Base-by-base conservation (phyloP, 495 filamentous ascomycete species). In the Bombardia bombarda region DNA sequence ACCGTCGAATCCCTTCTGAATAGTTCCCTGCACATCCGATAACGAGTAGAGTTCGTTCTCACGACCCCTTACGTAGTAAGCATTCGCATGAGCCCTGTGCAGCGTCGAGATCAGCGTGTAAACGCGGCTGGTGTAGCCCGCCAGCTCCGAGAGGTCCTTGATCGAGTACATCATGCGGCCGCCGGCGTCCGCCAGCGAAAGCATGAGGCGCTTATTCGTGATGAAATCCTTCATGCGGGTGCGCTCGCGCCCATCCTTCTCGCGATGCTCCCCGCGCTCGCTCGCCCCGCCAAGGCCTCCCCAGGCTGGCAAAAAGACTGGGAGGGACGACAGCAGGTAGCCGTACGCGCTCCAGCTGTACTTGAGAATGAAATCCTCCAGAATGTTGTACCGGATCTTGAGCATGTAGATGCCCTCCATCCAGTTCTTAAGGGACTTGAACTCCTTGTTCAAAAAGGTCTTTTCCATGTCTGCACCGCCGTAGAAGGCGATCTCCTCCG, bases 111-210 rank as follows among this genome's bases (percentile, higher is more conserved):
- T 92, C 20, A 99, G 76, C 24, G 85, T 89, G 68, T 95, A 99
- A 10, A 99, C 89, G 13, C 92, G 84, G 14, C 87, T 94, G 1
- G 93, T 97, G 65, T 90, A 86, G 24, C 93, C 93, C 2, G 93
- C 93, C 13, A 99, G 69, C 62, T 97, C 93, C 7, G 90, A 88
- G 23, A 99, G 83, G 53, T 99, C 93, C 67, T 99, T 99, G 67
- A 99, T 90, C 49, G 83, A 87, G 68, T 97, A 97, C 93, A 99
- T 99, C 83, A 99, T 92, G 26, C 93, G 76, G 17, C 90, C 89
- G 41, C 93, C 93, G 7, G 93, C 93, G 61, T 99, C 93, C 4
- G 93, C 93, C 13, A 97, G 75, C 16, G 92, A 96, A 21, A 99
- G 77, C 93, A 99, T 97, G 42, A 99, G 77, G 2, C 93, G 84